These are phyloP conservation scores for Gelatoporia subvermispora DNA, from an alignment of 768 basidiomycete genomes.

Conservation along the genomic window DNA sequence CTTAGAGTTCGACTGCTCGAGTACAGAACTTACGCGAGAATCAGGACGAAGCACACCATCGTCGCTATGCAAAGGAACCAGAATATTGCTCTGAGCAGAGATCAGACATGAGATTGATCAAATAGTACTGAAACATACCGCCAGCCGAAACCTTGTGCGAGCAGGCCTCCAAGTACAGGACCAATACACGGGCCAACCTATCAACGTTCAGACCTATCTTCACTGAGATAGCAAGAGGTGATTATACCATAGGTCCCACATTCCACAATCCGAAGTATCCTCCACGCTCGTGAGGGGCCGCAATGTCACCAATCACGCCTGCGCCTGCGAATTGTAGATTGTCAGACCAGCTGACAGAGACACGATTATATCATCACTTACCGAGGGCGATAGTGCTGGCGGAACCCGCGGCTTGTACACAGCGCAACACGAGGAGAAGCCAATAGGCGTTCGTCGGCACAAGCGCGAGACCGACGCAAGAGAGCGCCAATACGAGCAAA, in stretches of 20 bases:
- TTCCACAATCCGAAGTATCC: constrained; percentile 66
- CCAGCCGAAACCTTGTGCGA: constrained; percentile 25
- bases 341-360: too few species aligned
- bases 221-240: not conserved
- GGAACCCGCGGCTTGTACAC: constrained; percentile 73
- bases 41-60: constrained; percentile 27
- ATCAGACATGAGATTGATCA: too few species aligned
- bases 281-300: constrained; percentile 67
- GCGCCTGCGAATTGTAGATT: constrained; percentile 41
- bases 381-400: constrained; percentile 77
- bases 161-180: constrained; percentile 46
- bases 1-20: too few species aligned
- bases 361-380: constrained; percentile 25
- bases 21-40: constrained; percentile 32
- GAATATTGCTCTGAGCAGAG: constrained; percentile 31
- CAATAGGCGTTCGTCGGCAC: constrained; percentile 62
- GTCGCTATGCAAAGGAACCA: constrained; percentile 37
- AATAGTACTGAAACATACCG: constrained; percentile 21
- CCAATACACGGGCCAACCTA: constrained; percentile 33
- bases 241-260: constrained; percentile 55
- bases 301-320: constrained; percentile 77
- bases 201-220: not conserved
- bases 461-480: constrained; percentile 61
- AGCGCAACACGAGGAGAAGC: constrained; percentile 76
- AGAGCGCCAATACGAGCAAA: constrained; percentile 53